Percentiles rank a stretch among this genome's conserved stretches.
These are phyloP conservation scores for Phytophthora sp. DNA, from an alignment of 352 stramenopile genomes.

Conservation along the genomic window DNA sequence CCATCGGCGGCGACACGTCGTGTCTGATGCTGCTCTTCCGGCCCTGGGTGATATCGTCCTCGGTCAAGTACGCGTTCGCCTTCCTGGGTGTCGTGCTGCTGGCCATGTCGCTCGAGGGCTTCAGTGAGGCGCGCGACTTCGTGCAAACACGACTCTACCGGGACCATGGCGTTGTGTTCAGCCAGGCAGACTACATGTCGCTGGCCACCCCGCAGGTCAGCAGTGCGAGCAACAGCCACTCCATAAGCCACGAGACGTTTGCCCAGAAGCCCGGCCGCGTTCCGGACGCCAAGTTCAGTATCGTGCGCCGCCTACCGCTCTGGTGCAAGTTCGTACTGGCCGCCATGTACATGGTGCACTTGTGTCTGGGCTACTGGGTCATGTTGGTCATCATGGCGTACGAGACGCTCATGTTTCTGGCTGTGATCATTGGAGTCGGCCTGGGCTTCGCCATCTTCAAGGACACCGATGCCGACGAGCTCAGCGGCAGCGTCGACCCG, in stretches of 20 bases:
- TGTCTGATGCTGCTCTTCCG: slow-evolving; percentile 84
- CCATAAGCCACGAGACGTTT: slow-evolving; percentile 25
- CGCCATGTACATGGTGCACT: slow-evolving; percentile 76
- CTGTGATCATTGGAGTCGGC: slow-evolving; percentile 73
- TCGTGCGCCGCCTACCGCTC: slow-evolving; percentile 57
- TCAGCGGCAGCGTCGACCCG: slow-evolving; percentile 75
- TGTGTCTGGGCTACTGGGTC: slow-evolving; percentile 81
- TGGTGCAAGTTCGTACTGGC: slow-evolving; percentile 71
- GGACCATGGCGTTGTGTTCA: slow-evolving; percentile 63
- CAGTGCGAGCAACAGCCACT: slow-evolving; percentile 9
- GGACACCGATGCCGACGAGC: slow-evolving; percentile 73
- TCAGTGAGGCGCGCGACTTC: slow-evolving; percentile 61
- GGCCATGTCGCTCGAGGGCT: slow-evolving; percentile 68
- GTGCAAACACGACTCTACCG: slow-evolving; percentile 55
- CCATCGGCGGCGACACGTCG: slow-evolving; percentile 58
- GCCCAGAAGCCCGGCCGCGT: slow-evolving; percentile 32
- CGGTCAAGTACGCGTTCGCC: slow-evolving; percentile 77
- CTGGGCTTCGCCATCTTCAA: slow-evolving; percentile 85
- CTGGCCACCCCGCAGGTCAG: slow-evolving; percentile 47
- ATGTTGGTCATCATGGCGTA: slow-evolving; percentile 91
- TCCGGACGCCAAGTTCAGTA: slow-evolving; percentile 37
- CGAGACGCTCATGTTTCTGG: slow-evolving; percentile 83
- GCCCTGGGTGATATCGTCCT: slow-evolving; percentile 70
- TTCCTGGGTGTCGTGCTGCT: slow-evolving; percentile 77
- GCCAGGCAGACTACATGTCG: slow-evolving; percentile 60